These are phyloP conservation scores for Acer campestre DNA, from an alignment of 345 rosid species.

Conservation along the genomic window DNA sequence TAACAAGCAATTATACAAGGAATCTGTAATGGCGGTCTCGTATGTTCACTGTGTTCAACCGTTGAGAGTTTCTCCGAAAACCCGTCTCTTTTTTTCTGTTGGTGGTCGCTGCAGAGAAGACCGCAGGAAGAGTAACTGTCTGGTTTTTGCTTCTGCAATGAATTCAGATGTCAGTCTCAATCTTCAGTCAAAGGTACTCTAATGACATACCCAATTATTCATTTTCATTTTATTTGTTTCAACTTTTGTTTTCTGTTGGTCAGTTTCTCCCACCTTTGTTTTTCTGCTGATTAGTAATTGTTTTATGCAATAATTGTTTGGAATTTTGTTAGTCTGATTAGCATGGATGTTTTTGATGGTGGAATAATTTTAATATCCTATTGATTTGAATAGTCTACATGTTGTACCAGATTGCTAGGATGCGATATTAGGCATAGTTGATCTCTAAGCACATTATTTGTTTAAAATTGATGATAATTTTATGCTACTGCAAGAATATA, in stretches of 20 bases:
- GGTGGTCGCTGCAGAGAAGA: slow-evolving; percentile 6
- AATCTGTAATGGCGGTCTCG: slow-evolving; percentile 8
- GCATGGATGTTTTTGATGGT: background rate
- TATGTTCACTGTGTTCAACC: slow-evolving; percentile 4
- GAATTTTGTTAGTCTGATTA: background rate
- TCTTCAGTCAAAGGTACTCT: slow-evolving; percentile 11
- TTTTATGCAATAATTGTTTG: no score
- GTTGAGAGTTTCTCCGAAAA: background rate
- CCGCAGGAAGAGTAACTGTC: background rate
- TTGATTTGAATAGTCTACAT: background rate
- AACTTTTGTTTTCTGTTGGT: background rate
- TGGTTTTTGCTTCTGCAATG: slow-evolving; percentile 13
- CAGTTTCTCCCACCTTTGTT: background rate
- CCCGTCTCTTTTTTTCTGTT: background rate
- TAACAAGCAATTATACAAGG: background rate
- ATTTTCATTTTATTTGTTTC: slow-evolving; percentile 4
- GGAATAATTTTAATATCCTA: background rate
- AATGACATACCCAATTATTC: background rate
- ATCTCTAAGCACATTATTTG: background rate
- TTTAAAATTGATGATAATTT: background rate
- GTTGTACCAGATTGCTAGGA: no score
- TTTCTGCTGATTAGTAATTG: background rate
- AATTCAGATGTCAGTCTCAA: background rate
- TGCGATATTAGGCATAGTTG: background rate
- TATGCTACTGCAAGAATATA: background rate